Evolutionary conservation across 768 basidiomycete genomes (phyloP).

Genomic region (Neoboletus brunneissimus): DNA sequence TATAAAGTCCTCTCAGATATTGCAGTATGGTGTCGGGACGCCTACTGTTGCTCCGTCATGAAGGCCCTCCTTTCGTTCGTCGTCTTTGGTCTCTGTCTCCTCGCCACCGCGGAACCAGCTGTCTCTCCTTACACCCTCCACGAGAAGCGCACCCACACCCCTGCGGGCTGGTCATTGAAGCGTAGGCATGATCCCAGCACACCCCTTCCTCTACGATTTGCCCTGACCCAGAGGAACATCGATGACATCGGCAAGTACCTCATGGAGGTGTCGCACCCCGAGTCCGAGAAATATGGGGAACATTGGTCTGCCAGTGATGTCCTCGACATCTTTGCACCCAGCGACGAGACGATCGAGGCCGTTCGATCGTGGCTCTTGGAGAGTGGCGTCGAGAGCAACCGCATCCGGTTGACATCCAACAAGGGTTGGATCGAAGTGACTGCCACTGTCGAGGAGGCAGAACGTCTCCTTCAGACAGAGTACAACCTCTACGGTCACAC

Average conservation of each 20-base stretch:
- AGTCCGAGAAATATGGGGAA: no score
- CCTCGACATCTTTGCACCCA: constrained; percentile 28
- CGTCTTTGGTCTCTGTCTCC: constrained; percentile 16
- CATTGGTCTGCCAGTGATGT: constrained; percentile 32
- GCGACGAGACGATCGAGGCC: constrained; percentile 6
- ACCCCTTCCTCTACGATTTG: background rate
- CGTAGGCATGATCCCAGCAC: constrained; percentile 31
- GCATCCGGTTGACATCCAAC: constrained; percentile 13
- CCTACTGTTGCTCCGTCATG: background rate
- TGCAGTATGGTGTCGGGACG: background rate
- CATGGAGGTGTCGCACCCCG: no score
- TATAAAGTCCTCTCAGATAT: background rate
- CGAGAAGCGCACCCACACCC: no score
- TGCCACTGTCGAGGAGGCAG: no score
- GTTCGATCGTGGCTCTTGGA: no score
- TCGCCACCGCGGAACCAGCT: constrained; percentile 16
- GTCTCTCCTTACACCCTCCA: background rate
- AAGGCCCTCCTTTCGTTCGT: constrained; percentile 16
- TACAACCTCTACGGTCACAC: constrained; percentile 33
- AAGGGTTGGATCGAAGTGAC: no score
- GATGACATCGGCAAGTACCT: constrained; percentile 16
- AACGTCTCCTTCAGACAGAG: background rate
- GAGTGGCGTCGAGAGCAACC: constrained; percentile 24
- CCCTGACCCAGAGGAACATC: constrained; percentile 33
- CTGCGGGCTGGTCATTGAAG: background rate